Evolutionary conservation across 495 filamentous ascomycete genomes (phyloP).

Genomic region (Penicillium diatomitis): DNA sequence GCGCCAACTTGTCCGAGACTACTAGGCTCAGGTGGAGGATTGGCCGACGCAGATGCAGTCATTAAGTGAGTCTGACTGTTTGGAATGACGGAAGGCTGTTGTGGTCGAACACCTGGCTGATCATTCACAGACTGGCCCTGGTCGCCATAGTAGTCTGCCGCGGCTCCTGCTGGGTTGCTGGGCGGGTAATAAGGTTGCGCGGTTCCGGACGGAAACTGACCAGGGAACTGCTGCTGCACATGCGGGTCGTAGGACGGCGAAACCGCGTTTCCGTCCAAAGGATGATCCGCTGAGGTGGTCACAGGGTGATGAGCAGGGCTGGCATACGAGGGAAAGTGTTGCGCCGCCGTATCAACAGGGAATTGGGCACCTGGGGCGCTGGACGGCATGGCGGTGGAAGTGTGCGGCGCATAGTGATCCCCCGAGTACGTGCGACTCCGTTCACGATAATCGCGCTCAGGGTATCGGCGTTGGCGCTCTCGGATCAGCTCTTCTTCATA

Average conservation of each 20-base stretch:
- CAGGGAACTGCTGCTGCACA: slow-evolving; percentile 50
- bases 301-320: slow-evolving; percentile 9
- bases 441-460: slow-evolving; percentile 18
- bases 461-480: slow-evolving; percentile 19
- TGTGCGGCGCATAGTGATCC: slow-evolving; percentile 20
- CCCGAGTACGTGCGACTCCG: slow-evolving; percentile 27
- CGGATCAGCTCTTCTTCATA: slow-evolving; percentile 18
- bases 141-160: slow-evolving; percentile 59
- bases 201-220: slow-evolving; percentile 39
- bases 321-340: slow-evolving; percentile 35
- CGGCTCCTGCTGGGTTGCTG: slow-evolving; percentile 45
- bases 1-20: slow-evolving; percentile 40
- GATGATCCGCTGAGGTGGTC: slow-evolving; percentile 12
- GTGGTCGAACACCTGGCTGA: slow-evolving; percentile 51
- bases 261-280: slow-evolving; percentile 10
- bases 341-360: slow-evolving; percentile 28
- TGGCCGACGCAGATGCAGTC: slow-evolving; percentile 36
- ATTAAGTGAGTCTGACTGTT: slow-evolving; percentile 41
- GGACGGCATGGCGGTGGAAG: slow-evolving; percentile 16
- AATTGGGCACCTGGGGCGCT: slow-evolving; percentile 19
- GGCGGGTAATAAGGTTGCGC: slow-evolving; percentile 43
- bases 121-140: slow-evolving; percentile 52
- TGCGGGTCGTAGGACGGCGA: slow-evolving; percentile 38
- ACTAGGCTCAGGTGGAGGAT: slow-evolving; percentile 45
- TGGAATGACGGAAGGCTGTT: slow-evolving; percentile 45